Percentiles rank a stretch among this genome's conserved stretches.
Evolutionary conservation across 139 green algal species (phyloP).

Genomic region (Chlamydomonas applanata): DNA sequence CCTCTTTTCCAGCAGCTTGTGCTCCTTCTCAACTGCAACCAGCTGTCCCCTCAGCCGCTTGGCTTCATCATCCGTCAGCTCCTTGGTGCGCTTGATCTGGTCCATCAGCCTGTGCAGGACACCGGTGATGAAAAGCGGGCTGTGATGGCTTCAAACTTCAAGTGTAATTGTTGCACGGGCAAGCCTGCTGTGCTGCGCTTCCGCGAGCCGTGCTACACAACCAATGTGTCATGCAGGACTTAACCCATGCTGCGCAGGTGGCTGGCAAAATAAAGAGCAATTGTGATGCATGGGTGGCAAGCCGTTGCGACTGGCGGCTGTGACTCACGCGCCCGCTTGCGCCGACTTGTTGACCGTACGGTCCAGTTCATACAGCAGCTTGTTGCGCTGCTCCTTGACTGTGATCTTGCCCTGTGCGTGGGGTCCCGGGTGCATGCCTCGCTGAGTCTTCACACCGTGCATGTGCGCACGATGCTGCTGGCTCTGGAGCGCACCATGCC

Average conservation of each 20-base stretch:
- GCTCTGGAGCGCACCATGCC: too few species aligned
- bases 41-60: conserved; percentile 19
- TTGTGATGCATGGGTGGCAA: too few species aligned
- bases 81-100: conserved; percentile 36
- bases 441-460: background rate
- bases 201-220: too few species aligned
- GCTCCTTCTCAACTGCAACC: background rate
- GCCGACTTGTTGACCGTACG: conserved; percentile 42
- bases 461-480: too few species aligned
- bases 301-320: too few species aligned
- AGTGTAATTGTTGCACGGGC: too few species aligned
- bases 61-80: conserved; percentile 27
- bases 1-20: background rate
- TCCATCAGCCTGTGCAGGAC: conserved; percentile 33
- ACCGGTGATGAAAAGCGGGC: background rate
- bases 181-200: too few species aligned
- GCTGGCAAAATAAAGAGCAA: background rate
- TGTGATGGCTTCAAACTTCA: too few species aligned
- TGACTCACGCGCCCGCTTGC: conserved; percentile 33
- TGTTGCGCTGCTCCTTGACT: conserved; percentile 55
- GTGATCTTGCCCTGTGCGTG: conserved; percentile 34
- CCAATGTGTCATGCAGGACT: too few species aligned
- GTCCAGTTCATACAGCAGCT: conserved; percentile 57
- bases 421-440: background rate
- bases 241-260: background rate